Base-by-base conservation (phyloP, 2,329 filamentous ascomycete genomes). In the Canariomyces notabilis region DNA sequence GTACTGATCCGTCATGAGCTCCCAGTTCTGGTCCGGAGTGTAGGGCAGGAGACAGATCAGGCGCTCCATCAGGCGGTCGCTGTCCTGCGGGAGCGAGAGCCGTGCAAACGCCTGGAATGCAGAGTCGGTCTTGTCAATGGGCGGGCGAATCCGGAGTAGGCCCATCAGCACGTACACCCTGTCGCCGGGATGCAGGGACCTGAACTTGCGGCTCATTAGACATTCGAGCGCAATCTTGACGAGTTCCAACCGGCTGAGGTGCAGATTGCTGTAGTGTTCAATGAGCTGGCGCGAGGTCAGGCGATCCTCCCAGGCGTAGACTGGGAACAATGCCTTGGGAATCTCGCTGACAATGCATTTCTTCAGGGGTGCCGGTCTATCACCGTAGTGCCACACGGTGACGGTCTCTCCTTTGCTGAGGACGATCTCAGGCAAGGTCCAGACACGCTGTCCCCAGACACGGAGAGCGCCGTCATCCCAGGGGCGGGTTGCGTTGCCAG, bases 131-230 rank as follows among this genome's bases (percentile, higher is more conserved):
- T 46, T 37, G 49, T 65, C 61, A 21, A 67, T 57, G 29, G 56
- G 57, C 0, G 63, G 64, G 2, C 64, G 58, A 32, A 62, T 45
- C 7, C 61, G 57, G 32, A 67, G 47, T 18, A 68, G 57, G 18
- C 66, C 64, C 64, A 67, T 67, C 1, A 68, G 57, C 1, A 60
- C 66, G 37, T 68, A 68, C 2, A 61, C 57, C 21, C 59, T 61
- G 26, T 68, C 66, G 21, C 63, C 64, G 1, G 54, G 42, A 14
- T 59, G 50, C 20, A 57, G 52, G 33, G 55, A 46, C 0, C 44
- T 54, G 12, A 60, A 61, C 6, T 57, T 19, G 2, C 62, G 57
- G 35, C 52, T 57, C 18, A 59, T 62, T 3, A 68, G 52, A 31
- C 64, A 67, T 20, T 55, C 54, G 12, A 67, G 52, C 0, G 59